A percentile compares a stretch with the other conserved stretches of the same genome.
These are phyloP conservation scores for Scutellaria minor DNA, from an alignment of 257 asterid genomes.

Conservation along the genomic window DNA sequence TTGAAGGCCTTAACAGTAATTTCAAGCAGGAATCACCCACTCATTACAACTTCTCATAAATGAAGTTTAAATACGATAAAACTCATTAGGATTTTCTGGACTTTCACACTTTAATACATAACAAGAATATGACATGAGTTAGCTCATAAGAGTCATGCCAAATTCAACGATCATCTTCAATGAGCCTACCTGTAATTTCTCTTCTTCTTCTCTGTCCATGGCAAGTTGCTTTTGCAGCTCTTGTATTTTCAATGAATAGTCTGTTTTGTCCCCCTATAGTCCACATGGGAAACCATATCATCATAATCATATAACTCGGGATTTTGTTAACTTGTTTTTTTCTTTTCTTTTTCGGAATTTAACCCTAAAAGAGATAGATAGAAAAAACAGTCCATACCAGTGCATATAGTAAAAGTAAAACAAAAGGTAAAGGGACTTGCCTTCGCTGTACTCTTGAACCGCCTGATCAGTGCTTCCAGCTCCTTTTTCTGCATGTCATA, in stretches of 20 bases:
- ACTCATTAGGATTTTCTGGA: constrained; percentile 16
- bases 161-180: constrained; percentile 24
- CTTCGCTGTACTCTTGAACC: constrained; percentile 76
- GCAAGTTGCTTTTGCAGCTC: constrained; percentile 88
- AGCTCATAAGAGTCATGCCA: constrained; percentile 20
- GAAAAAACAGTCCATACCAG: not conserved
- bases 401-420: constrained; percentile 18
- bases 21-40: constrained; percentile 15
- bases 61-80: constrained; percentile 24
- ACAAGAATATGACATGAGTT: constrained; percentile 18
- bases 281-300: constrained; percentile 41
- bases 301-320: constrained; percentile 28
- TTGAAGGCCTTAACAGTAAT: constrained; percentile 17
- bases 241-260: constrained; percentile 75
- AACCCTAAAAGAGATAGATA: not conserved
- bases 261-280: constrained; percentile 79
- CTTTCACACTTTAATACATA: constrained; percentile 25
- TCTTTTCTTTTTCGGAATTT: not conserved
- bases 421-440: constrained; percentile 40
- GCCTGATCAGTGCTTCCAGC: constrained; percentile 83
- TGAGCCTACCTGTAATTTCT: constrained; percentile 74
- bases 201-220: constrained; percentile 91
- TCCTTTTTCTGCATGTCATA: constrained; percentile 72
- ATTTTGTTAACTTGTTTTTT: not conserved
- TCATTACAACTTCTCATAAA: constrained; percentile 25